These are phyloP conservation scores for Neonectria magnoliae DNA, from an alignment of 2,329 filamentous ascomycete genomes.

Conservation along the genomic window DNA sequence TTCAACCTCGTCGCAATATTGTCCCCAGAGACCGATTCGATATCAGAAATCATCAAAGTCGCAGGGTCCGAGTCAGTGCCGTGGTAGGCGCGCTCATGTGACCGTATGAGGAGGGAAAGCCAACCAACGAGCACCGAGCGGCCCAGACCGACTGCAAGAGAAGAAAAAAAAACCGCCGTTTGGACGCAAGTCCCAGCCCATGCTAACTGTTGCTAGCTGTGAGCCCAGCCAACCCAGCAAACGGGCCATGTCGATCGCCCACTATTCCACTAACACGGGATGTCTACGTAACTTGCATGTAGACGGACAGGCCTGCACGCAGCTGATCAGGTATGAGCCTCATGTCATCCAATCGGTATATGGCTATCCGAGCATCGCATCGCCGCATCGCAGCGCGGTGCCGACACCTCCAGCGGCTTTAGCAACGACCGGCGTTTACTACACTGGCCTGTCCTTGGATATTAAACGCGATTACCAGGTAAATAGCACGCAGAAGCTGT, in stretches of 20 bases:
- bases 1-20: conserved; percentile 13
- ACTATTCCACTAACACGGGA: conserved; percentile 27
- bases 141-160: conserved; percentile 1
- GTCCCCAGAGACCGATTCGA: conserved; percentile 12
- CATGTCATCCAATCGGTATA: conserved; percentile 20
- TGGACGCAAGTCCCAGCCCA: conserved; percentile 31
- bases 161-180: not conserved
- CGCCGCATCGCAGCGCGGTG: not conserved
- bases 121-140: conserved; percentile 11
- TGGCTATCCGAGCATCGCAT: not conserved
- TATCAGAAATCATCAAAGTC: conserved; percentile 12
- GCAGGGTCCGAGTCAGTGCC: conserved; percentile 18
- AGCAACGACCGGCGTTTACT: not conserved
- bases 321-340: conserved; percentile 14
- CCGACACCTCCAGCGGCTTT: conserved; percentile 4
- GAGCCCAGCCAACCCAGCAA: conserved; percentile 29
- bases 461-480: not conserved
- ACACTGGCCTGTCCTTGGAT: conserved; percentile 2
- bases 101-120: conserved; percentile 13
- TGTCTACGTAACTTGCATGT: not conserved
- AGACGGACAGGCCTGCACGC: conserved; percentile 4
- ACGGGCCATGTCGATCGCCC: conserved; percentile 34
- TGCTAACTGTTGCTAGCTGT: conserved; percentile 22
- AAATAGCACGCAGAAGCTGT: not conserved
- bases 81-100: conserved; percentile 9